Base-by-base conservation (phyloP, 202 grass and related monocot species). In the Eragrostis tef region DNA sequence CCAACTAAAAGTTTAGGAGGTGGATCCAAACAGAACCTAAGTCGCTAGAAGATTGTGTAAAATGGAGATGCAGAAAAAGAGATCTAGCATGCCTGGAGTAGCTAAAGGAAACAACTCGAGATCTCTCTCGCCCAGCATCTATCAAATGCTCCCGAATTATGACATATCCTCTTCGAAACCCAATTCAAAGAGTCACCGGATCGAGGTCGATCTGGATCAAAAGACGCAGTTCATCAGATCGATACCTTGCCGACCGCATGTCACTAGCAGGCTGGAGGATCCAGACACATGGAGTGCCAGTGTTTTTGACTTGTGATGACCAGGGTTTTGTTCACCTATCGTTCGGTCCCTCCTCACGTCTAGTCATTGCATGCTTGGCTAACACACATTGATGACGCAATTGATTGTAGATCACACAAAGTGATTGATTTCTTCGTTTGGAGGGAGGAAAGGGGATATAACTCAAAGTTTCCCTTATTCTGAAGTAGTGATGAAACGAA, bases 301-400 rank as follows among this genome's bases (percentile, higher is more conserved):
- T 69, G 42, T 51, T n/a, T 34, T 31, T 31, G 1, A 31, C 29
- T 31, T 31, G 29, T 31, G 29, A 31, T 31, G 49, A n/a, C 26
- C 17, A 68, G 36, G 62, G 62, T 57, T 70, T 21, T 5, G n/a
- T 6, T 19, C 3, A 6, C 39, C 29, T 3, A 78, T 85, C 69
- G 74, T 52, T 60, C n/a, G 60, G 51, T 74, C 52, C 74, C 51
- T 68, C n/a, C 6, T 49, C 46, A 47, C 58, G 44, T 16, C 17
- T 51, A 31, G 39, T 31, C 54, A 76, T 29, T 11, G 58, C 86
- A 83, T 57, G 66, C 74, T 66, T 58, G 52, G 20, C 67, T 13
- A 83, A 43, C 80, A 73, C 86, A 88, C 86, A 88, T 19, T 52
- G 60, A 74, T 67, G 80, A 16, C 11, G 42, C 26, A 67, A 50